Evolutionary conservation across 768 basidiomycete species (phyloP).

Genomic region (Suillus brevipes): DNA sequence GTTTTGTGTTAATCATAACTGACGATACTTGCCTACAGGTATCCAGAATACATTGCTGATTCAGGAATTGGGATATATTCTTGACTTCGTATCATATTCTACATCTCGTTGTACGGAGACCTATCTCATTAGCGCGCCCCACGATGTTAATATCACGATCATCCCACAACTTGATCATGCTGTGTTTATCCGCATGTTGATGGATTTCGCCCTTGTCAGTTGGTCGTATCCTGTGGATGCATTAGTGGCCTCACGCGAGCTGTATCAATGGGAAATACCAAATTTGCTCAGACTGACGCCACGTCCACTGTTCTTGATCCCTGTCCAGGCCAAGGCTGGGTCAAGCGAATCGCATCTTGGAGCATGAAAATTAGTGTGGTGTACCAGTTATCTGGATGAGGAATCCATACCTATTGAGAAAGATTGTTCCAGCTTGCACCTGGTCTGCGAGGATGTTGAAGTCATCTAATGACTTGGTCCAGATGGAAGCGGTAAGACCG

Average conservation of each 20-base stretch:
- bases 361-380: not conserved
- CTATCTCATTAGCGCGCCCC: not conserved
- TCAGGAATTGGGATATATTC: constrained; percentile 81
- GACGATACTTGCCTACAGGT: not conserved
- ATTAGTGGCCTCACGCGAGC: constrained; percentile 6
- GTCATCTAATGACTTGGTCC: constrained; percentile 80
- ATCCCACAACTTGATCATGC: constrained; percentile 5
- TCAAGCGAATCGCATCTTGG: constrained; percentile 84
- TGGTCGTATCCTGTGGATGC: constrained; percentile 76
- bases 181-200: constrained; percentile 81
- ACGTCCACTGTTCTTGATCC: constrained; percentile 89
- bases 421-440: constrained; percentile 90
- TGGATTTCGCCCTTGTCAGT: constrained; percentile 75
- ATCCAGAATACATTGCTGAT: constrained; percentile 5
- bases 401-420: constrained; percentile 69
- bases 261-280: constrained; percentile 50
- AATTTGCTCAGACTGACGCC: constrained; percentile 90
- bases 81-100: constrained; percentile 68
- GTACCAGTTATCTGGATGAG: not conserved
- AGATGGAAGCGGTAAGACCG: constrained; percentile 91
- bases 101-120: constrained; percentile 62
- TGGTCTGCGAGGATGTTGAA: constrained; percentile 67
- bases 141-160: not conserved
- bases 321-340: constrained; percentile 92
- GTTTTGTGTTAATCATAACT: not conserved